phyloP scores from a whole-genome alignment of 495 filamentous ascomycete species.

The Talaromyces liani region DNA sequence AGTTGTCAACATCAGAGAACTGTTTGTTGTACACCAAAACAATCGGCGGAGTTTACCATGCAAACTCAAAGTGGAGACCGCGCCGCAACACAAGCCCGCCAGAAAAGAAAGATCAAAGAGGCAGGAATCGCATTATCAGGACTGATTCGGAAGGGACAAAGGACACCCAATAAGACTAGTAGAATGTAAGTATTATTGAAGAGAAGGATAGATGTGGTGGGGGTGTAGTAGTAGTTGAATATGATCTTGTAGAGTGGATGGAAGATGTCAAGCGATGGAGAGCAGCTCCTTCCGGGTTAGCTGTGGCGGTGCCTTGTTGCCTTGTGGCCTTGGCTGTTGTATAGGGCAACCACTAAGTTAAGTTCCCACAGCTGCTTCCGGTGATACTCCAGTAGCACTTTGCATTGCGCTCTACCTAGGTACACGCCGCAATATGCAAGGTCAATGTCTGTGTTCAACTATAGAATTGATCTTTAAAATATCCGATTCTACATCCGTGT shows the following conservation, averaged over 20 bases:
- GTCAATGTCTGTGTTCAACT: background rate
- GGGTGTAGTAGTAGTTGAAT: no score
- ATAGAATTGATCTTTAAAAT: background rate
- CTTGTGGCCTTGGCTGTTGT: slow-evolving; percentile 3
- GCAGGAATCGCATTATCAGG: slow-evolving; percentile 1
- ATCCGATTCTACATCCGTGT: background rate
- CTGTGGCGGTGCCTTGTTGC: background rate
- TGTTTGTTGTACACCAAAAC: background rate
- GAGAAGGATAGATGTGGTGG: background rate
- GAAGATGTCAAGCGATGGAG: background rate
- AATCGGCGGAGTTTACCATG: background rate
- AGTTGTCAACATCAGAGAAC: background rate
- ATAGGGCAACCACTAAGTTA: background rate
- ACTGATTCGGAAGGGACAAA: background rate
- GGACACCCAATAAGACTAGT: background rate
- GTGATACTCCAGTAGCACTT: background rate
- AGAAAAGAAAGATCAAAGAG: background rate
- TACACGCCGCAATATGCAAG: background rate
- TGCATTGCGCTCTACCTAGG: background rate
- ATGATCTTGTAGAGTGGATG: background rate
- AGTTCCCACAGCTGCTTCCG: background rate
- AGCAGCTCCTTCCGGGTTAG: background rate
- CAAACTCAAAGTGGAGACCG: slow-evolving; percentile 6
- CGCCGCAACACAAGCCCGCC: background rate
- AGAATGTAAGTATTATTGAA: background rate